Evolutionary conservation across 2,329 filamentous ascomycete genomes (phyloP).

Genomic region (Trichothecium sympodiale): DNA sequence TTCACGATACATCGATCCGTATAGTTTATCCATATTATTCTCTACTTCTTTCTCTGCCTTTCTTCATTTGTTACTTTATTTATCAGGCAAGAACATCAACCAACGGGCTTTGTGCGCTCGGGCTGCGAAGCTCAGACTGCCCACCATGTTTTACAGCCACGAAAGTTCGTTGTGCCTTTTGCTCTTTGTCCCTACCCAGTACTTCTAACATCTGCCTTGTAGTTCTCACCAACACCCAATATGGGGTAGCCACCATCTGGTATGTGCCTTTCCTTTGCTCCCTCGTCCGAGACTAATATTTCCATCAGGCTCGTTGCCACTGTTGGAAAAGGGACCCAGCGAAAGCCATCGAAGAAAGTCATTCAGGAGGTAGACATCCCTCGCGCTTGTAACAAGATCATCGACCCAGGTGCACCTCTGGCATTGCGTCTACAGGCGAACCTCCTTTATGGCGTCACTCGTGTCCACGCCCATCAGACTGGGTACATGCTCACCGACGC

Average conservation of each 20-base stretch:
- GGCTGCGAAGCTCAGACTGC: no score
- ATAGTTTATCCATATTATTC: no score
- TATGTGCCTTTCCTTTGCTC: slow-evolving; percentile 28
- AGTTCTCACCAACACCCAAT: slow-evolving; percentile 75
- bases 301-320: slow-evolving; percentile 75
- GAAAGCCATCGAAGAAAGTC: slow-evolving; percentile 70
- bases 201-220: slow-evolving; percentile 12
- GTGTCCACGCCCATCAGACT: slow-evolving; percentile 81
- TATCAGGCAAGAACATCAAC: no score
- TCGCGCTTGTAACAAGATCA: slow-evolving; percentile 82
- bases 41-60: no score
- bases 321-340: slow-evolving; percentile 61
- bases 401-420: slow-evolving; percentile 70
- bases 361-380: slow-evolving; percentile 81
- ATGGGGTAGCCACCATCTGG: slow-evolving; percentile 94
- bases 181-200: background rate
- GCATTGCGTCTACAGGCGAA: slow-evolving; percentile 84
- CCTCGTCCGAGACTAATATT: background rate
- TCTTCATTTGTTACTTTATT: no score
- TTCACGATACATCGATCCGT: no score
- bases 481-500: slow-evolving; percentile 74
- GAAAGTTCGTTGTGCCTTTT: slow-evolving; percentile 54
- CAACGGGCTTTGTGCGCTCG: no score
- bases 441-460: slow-evolving; percentile 73
- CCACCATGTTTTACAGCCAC: slow-evolving; percentile 85